These are phyloP conservation scores for Trypanosoma avium DNA, from an alignment of 208 protist genomes.

Conservation along the genomic window DNA sequence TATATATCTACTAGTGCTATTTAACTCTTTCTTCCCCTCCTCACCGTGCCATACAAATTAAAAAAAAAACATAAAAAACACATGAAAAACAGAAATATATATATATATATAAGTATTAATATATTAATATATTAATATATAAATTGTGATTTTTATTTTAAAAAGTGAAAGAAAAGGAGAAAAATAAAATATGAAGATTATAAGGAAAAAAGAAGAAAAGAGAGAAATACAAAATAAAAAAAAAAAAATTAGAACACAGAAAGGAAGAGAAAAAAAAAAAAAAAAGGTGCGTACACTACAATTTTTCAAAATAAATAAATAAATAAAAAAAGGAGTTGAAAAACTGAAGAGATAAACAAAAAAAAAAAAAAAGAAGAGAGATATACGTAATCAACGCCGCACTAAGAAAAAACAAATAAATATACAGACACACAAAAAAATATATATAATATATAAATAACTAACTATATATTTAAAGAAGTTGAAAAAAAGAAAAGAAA, in stretches of 20 bases:
- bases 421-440: background rate
- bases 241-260: background rate
- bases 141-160: too few relatives aligned
- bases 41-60: too few relatives aligned
- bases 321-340: background rate
- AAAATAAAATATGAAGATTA: background rate
- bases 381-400: background rate
- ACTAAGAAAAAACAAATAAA: slow-evolving; percentile 13
- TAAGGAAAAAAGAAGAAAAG: background rate
- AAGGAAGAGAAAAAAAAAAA: background rate
- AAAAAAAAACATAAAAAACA: too few relatives aligned
- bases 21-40: too few relatives aligned
- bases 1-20: too few relatives aligned
- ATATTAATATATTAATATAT: background rate
- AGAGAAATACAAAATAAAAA: background rate
- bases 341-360: background rate
- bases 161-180: slow-evolving; percentile 4
- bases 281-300: too few relatives aligned
- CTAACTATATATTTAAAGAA: too few relatives aligned
- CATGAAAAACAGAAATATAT: too few relatives aligned
- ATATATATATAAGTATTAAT: slow-evolving; percentile 18
- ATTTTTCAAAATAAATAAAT: background rate
- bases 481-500: too few relatives aligned
- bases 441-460: too few relatives aligned
- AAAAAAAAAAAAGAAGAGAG: background rate